Percentiles rank a stretch among this genome's conserved stretches.
phyloP scores from a whole-genome alignment of 441 rosid species.

The Euphorbia celastroides region DNA sequence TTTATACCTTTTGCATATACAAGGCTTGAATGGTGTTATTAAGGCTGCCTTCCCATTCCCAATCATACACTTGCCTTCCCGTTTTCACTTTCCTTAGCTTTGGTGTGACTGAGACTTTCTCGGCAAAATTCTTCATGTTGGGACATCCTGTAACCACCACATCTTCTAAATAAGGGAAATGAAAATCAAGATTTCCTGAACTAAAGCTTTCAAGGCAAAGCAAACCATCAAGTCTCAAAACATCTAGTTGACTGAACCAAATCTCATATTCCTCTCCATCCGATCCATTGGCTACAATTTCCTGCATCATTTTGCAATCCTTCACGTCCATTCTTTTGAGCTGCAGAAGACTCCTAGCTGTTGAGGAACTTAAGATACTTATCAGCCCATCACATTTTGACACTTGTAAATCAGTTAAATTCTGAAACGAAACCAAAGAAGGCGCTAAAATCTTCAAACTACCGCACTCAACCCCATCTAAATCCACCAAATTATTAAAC shows the following conservation, averaged over 20 bases:
- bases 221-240: not conserved
- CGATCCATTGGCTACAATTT: slow-evolving; percentile 4
- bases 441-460: too few species aligned
- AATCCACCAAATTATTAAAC: too few species aligned
- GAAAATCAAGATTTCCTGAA: slow-evolving; percentile 3
- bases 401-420: not conserved
- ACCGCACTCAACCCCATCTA: too few species aligned
- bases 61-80: not conserved
- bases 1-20: too few species aligned
- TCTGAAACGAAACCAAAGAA: too few species aligned
- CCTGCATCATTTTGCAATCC: slow-evolving; percentile 12
- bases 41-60: too few species aligned
- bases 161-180: slow-evolving; percentile 10
- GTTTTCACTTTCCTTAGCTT: not conserved
- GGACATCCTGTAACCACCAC: too few species aligned
- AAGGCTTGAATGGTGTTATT: not conserved
- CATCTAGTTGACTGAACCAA: slow-evolving; percentile 7
- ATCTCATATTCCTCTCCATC: too few species aligned
- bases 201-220: slow-evolving; percentile 21
- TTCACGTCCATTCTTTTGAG: slow-evolving; percentile 7
- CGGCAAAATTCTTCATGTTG: slow-evolving; percentile 18
- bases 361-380: too few species aligned
- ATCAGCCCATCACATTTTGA: not conserved
- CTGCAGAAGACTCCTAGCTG: slow-evolving; percentile 8
- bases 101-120: not conserved